Conservation (phyloP, 2,329 filamentous ascomycete genomes). For the Fusarium irregulare region DNA sequence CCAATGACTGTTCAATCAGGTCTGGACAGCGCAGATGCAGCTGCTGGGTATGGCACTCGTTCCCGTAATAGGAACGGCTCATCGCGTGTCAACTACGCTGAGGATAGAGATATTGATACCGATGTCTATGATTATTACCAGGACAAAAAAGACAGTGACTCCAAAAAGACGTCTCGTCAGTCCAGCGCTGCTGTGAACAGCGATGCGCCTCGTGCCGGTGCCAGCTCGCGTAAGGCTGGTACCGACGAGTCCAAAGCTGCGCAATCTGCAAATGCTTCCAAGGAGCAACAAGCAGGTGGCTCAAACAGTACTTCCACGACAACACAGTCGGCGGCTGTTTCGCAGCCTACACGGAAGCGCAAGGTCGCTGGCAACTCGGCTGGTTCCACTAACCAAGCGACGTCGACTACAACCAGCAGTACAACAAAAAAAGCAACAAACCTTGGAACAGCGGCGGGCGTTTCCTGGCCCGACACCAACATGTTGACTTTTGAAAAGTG, state of each 20-base stretch:
- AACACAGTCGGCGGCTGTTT: constrained; percentile 62
- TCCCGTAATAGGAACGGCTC: constrained; percentile 87
- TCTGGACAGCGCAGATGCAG: constrained; percentile 61
- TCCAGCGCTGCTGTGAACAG: constrained; percentile 54
- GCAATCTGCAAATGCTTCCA: constrained; percentile 52
- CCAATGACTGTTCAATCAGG: constrained; percentile 62
- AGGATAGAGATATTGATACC: constrained; percentile 89
- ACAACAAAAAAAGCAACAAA: constrained; percentile 39
- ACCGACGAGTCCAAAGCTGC: constrained; percentile 55
- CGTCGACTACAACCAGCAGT: constrained; percentile 36
- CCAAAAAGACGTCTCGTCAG: constrained; percentile 67
- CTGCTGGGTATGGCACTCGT: constrained; percentile 88
- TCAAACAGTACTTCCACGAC: constrained; percentile 49
- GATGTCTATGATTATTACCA: constrained; percentile 79
- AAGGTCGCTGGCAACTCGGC: constrained; percentile 70
- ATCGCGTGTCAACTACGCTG: constrained; percentile 91
- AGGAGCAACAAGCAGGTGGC: constrained; percentile 49
- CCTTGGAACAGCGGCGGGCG: constrained; percentile 53
- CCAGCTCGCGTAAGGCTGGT: constrained; percentile 56
- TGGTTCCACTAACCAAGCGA: constrained; percentile 39
- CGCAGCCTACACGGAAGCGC: constrained; percentile 79
- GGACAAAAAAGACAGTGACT: constrained; percentile 65
- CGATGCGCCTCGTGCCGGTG: constrained; percentile 49
- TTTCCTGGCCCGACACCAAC: constrained; percentile 74
- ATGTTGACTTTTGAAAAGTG: constrained; percentile 88